Conservation (phyloP, 73 alveolate species). For the Blepharisma japonicum region DNA sequence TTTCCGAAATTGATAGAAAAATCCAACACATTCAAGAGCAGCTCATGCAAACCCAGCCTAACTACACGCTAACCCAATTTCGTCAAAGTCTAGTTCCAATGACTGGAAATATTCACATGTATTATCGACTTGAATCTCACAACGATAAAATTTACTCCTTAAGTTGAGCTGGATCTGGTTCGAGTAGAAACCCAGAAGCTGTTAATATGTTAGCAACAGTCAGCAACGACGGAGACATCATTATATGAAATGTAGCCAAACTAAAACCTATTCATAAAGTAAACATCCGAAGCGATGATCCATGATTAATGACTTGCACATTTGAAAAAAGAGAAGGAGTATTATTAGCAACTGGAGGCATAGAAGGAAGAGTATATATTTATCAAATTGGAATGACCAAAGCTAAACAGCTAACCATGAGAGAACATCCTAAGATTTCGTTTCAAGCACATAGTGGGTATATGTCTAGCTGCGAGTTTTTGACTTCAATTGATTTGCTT, state of each 20-base stretch:
- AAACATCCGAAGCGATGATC: background rate
- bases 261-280: background rate
- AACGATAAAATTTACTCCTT: background rate
- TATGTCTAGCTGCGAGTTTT: background rate
- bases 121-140: too few species aligned
- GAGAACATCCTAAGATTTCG: conserved; percentile 1
- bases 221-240: background rate
- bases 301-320: conserved; percentile 1
- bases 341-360: background rate
- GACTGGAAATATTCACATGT: too few species aligned
- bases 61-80: too few species aligned
- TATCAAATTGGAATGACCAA: background rate
- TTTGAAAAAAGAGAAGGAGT: background rate
- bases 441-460: background rate
- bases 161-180: conserved; percentile 11
- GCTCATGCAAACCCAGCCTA: too few species aligned
- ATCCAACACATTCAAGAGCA: too few species aligned
- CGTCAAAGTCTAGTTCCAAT: too few species aligned
- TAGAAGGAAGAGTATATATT: background rate
- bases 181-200: conserved; percentile 27
- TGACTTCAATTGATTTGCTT: background rate
- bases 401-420: background rate
- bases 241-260: background rate
- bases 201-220: background rate
- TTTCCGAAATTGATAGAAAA: too few species aligned